Conservation (phyloP, 2,329 filamentous ascomycete genomes). For the Sporothrix schenckii region DNA sequence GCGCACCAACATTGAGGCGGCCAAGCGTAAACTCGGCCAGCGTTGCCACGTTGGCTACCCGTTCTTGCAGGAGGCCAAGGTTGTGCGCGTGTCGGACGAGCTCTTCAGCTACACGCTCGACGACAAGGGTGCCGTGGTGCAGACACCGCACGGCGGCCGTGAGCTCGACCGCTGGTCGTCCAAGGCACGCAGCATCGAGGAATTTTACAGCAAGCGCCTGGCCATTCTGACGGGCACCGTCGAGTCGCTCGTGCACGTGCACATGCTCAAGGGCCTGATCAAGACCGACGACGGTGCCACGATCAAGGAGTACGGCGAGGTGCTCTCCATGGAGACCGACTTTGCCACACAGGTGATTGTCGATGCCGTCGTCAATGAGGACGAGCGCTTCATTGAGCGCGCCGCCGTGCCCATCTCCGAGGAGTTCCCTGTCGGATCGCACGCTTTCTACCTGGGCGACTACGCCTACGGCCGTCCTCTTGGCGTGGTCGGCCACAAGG, state of each 20-base stretch:
- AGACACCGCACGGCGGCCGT: conserved; percentile 70
- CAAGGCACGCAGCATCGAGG: conserved; percentile 82
- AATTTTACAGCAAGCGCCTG: conserved; percentile 84
- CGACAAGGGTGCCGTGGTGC: conserved; percentile 66
- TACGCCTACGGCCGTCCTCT: conserved; percentile 89
- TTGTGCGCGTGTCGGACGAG: conserved; percentile 87
- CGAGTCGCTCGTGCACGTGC: conserved; percentile 86
- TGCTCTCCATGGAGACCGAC: conserved; percentile 82
- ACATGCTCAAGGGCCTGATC: conserved; percentile 86
- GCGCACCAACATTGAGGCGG: conserved; percentile 69
- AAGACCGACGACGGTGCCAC: conserved; percentile 91
- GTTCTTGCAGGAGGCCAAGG: conserved; percentile 91
- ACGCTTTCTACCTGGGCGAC: conserved; percentile 91
- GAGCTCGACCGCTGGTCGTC: conserved; percentile 83
- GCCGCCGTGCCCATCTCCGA: conserved; percentile 85
- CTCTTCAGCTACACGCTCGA: conserved; percentile 83
- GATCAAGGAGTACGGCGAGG: conserved; percentile 87
- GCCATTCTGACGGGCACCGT: conserved; percentile 85
- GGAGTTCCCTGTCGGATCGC: conserved; percentile 81
- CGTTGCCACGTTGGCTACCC: conserved; percentile 91
- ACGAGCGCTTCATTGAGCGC: conserved; percentile 89
- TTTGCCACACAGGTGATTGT: conserved; percentile 92
- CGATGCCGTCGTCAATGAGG: conserved; percentile 85
- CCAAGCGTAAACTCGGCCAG: conserved; percentile 79
- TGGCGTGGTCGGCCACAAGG: conserved; percentile 74